These are phyloP conservation scores for Alternaria angustiovoidea DNA, from an alignment of 2,329 filamentous ascomycete genomes.

Conservation along the genomic window DNA sequence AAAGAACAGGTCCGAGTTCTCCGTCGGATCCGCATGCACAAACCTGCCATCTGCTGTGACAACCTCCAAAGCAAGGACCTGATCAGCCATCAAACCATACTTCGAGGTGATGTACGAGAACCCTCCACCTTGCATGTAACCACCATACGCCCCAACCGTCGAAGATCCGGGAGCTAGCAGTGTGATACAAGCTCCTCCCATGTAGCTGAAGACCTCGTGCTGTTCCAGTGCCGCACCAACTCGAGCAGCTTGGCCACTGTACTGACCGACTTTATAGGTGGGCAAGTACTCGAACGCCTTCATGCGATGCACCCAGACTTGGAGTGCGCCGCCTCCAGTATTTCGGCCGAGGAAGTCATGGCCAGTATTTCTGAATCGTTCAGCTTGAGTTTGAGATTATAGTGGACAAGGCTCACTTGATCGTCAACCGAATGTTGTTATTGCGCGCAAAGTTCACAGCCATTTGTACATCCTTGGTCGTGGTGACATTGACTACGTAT, in stretches of 20 bases:
- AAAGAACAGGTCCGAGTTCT: constrained; percentile 41
- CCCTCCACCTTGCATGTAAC: constrained; percentile 58
- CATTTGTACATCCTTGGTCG: constrained; percentile 36
- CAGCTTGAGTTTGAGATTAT: neutral
- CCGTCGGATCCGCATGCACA: constrained; percentile 29
- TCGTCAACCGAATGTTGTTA: constrained; percentile 41
- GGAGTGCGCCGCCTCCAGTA: constrained; percentile 39
- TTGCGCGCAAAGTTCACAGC: constrained; percentile 44
- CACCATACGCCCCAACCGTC: constrained; percentile 58
- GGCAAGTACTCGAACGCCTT: constrained; percentile 40
- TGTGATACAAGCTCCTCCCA: constrained; percentile 33
- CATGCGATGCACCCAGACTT: constrained; percentile 36
- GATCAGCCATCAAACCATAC: constrained; percentile 46
- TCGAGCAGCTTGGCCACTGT: constrained; percentile 35
- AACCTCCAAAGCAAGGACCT: constrained; percentile 36
- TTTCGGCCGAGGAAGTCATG: constrained; percentile 40
- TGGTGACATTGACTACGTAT: constrained; percentile 37
- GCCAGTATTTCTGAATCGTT: constrained; percentile 36
- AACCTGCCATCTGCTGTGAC: constrained; percentile 39
- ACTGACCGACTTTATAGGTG: constrained; percentile 25
- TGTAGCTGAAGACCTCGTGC: constrained; percentile 32
- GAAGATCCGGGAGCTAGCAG: constrained; percentile 30
- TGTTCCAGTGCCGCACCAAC: constrained; percentile 37
- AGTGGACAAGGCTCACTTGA: constrained; percentile 28
- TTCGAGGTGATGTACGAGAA: constrained; percentile 58